Evolutionary conservation across 1,284 basidiomycete species (phyloP), one percentile per base, ranked within the genome.

Genomic region (Rhodotorula sp.): DNA sequence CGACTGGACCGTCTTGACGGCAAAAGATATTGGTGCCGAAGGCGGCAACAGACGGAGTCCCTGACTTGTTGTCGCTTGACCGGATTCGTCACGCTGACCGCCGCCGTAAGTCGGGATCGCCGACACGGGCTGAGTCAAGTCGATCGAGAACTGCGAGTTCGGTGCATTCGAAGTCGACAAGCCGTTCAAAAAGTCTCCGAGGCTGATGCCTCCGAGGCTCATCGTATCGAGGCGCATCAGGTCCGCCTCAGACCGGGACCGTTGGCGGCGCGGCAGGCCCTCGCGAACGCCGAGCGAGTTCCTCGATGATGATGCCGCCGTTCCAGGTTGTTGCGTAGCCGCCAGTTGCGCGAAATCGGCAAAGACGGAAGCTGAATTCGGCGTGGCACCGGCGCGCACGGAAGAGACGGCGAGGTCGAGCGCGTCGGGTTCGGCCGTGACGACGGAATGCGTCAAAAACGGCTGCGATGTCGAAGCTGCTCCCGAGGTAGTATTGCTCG

Each of bases 221-320:
- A 52, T 49, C 26, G 21, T 50, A 58, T 61, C 62, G 14, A 43
- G 8, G 10, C 60, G 43, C 60, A 71, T 65, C 49, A 70, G 60
- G 56, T 68, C 68, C 34, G 72, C 63, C 7, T 73, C 72, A 2
- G 69, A 70, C 58, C 68, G 64, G 26, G 69, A 70, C 23, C 72
- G 69, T n/a, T 70, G 60, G 14, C 72, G 68, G 4, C 64, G 57
- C 5, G 72, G 72, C 19, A 63, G 3, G 14, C 18, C 19, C 47
- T 58, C 18, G 14, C 45, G n/a, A 8, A 62, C 43, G 49, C 66
- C 31, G 57, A 66, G 50, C n/a, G 23, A 34, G 19, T 48, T 50
- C 28, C 34, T 31, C 43, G 31, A 62, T 19, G 60, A 43, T 12
- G 55, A 19, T 12, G 66, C 49, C 21, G 50, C 26, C 16, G 43